phyloP scores from a whole-genome alignment of 257 asterid genomes.

The Marsdenia floribunda region DNA sequence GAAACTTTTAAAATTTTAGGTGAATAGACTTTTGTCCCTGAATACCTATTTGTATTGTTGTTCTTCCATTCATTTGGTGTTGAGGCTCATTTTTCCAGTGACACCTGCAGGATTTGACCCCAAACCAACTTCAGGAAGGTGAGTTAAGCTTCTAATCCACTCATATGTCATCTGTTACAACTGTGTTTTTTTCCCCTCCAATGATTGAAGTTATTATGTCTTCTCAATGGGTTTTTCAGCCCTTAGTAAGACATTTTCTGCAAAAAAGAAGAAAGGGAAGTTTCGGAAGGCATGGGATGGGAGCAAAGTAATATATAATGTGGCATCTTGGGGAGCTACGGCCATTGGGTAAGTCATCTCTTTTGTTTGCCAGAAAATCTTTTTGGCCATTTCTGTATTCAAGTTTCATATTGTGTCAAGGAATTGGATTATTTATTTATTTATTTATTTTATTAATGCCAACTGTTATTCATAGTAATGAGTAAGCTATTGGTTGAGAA shows the following conservation, averaged over 20 bases:
- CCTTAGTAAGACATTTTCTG: constrained; percentile 86
- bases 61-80: not conserved
- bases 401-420: not conserved
- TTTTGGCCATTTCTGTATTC: not conserved
- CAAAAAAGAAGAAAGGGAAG: constrained; percentile 81
- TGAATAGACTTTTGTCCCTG: not conserved
- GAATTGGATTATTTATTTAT: not conserved
- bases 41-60: not conserved
- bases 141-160: constrained; percentile 18
- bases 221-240: constrained; percentile 47
- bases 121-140: constrained; percentile 96
- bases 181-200: not conserved
- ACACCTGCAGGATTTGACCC: constrained; percentile 78
- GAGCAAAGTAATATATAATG: constrained; percentile 85
- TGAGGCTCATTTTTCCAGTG: not conserved
- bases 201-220: constrained; percentile 13
- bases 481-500: not conserved
- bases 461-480: not conserved
- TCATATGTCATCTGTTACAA: not conserved
- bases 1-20: not conserved
- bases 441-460: not conserved
- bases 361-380: constrained; percentile 7
- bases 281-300: constrained; percentile 98
- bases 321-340: constrained; percentile 99
- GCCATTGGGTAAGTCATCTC: constrained; percentile 79